Evolutionary conservation across 306 rosid genomes (phyloP).

Genomic region (Quercus variabilis): DNA sequence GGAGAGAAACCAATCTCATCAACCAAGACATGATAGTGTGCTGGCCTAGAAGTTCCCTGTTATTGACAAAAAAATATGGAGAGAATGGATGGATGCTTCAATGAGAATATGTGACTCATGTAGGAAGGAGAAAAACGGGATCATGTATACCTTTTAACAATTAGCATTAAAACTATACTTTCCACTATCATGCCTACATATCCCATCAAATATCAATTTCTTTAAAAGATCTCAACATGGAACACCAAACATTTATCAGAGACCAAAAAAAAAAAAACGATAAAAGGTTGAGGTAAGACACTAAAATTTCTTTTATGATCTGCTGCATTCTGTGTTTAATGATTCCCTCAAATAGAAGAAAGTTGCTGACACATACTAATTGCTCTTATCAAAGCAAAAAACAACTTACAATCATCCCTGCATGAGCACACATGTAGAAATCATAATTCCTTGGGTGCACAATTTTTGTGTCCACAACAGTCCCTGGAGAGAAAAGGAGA

Average conservation of each 20-base stretch:
- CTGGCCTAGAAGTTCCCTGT: conserved; percentile 91
- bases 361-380: not conserved
- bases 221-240: no score
- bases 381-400: not conserved
- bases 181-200: not conserved
- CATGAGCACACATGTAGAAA: conserved; percentile 89
- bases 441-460: conserved; percentile 77
- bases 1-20: conserved; percentile 93
- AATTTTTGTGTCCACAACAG: conserved; percentile 75
- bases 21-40: conserved; percentile 76
- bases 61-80: conserved; percentile 1
- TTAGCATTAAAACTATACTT: not conserved
- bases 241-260: no score
- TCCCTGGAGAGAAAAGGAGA: conserved; percentile 47
- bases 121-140: not conserved
- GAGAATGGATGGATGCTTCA: conserved; percentile 5
- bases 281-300: not conserved
- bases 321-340: not conserved
- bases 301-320: not conserved
- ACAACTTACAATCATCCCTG: conserved; percentile 67
- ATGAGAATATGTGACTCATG: not conserved
- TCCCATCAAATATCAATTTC: no score
- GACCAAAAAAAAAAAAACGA: not conserved
- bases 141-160: not conserved
- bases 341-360: not conserved